Evolutionary conservation across 1,284 basidiomycete species (phyloP), one percentile per base, ranked within the genome.

Genomic region (Sanghuangporus weigelae): DNA sequence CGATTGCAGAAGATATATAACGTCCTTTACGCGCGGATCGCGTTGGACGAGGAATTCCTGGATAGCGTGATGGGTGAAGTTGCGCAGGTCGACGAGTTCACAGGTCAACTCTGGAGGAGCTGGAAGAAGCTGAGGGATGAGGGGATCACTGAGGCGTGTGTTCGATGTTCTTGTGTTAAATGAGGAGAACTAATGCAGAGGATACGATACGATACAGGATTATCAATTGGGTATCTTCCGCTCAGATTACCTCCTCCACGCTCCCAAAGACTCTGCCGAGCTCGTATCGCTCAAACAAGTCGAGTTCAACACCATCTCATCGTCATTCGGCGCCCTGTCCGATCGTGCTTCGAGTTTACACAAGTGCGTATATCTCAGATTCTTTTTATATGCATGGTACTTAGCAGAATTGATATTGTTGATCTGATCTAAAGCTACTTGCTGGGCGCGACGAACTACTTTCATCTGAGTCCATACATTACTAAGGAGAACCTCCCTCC

Each of bases 241-340:
- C 57, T 96, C 94, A 14, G 96, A 99, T 76, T 99, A 98, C 75
- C 81, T 99, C 48, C 77, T 98, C n/a, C 93, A 99, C 71, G 74
- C 79, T 40, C 63, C 63, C 12, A n/a, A 63, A 10, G 53, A 38
- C 49, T 74, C 80, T 1, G 69, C 70, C 1, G 62, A 69, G 4
- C 73, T 75, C 26, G 75, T 78, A 7, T 77, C 79, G 35, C 77
- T 99, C 65, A 97, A 95, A 74, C 96, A 99, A 77, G 96, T 99
- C 59, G 97, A 99, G 74, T 97, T 98, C 77, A 99, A 99, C 74
- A 98, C 96, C 5, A 96, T 98, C 68, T 94, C 95, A 0, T 86
- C 90, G 0, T 95, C 93, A 1, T 98, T 98, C 72, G 96, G 95
- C 0, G 74, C 87, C 0, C 79, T 98, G 14, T 93, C 92, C 2